phyloP scores from a whole-genome alignment of 2,329 filamentous ascomycete genomes.

The Harringtonia aguacate region DNA sequence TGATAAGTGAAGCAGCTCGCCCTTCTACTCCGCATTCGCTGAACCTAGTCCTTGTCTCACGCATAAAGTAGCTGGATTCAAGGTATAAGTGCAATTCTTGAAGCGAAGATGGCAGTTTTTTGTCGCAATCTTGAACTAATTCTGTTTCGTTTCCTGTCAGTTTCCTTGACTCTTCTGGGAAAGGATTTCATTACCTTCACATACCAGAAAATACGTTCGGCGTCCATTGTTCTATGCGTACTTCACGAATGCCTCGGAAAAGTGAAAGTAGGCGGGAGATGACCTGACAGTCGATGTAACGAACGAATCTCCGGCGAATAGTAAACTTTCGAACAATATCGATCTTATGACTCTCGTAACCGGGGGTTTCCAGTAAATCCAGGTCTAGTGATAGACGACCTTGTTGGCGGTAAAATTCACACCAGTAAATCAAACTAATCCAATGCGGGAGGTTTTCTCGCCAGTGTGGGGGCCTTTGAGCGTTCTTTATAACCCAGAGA shows the following conservation, averaged over 20 bases:
- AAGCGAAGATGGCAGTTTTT: not conserved
- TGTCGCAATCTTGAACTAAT: not conserved
- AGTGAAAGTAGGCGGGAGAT: not conserved
- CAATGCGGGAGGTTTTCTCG: too few species aligned
- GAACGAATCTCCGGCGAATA: not conserved
- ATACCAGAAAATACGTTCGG: not conserved
- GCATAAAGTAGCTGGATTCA: not conserved
- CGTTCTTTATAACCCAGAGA: too few species aligned
- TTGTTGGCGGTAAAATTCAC: not conserved
- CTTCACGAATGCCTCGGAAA: not conserved
- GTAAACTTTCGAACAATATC: not conserved
- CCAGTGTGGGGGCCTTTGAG: not conserved
- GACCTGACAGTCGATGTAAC: not conserved
- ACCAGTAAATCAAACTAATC: too few species aligned
- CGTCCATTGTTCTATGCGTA: not conserved
- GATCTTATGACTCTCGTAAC: too few species aligned
- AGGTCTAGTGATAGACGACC: too few species aligned
- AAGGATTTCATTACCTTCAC: not conserved
- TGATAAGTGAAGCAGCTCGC: not conserved
- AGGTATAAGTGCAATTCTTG: not conserved
- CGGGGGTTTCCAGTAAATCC: too few species aligned
- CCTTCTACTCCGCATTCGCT: not conserved
- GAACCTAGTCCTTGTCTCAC: not conserved
- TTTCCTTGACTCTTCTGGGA: too few species aligned
- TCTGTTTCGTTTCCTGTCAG: not conserved